Conservation (phyloP, 352 stramenopile genomes). For the Globisporangium perplexum region DNA sequence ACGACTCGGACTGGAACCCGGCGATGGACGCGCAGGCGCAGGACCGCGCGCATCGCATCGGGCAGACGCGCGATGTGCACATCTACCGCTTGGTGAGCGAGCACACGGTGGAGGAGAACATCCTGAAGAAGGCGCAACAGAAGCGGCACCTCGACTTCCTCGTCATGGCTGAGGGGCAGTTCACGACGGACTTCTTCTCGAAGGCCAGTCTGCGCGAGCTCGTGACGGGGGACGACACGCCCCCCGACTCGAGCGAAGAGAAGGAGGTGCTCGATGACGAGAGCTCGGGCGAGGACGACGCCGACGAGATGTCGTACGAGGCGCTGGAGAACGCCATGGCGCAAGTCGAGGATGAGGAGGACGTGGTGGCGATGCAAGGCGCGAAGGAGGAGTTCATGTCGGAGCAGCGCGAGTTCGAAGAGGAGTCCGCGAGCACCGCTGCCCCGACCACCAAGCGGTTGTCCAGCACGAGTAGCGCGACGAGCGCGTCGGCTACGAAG, state of each 20-base stretch:
- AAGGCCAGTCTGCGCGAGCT: constrained; percentile 88
- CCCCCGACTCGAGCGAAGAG: constrained; percentile 1
- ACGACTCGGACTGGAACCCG: constrained; percentile 93
- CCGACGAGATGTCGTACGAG: constrained; percentile 55
- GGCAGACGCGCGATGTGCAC: constrained; percentile 97
- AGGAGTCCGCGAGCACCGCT: constrained; percentile 19
- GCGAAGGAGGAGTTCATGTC: constrained; percentile 51
- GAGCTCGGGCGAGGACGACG: constrained; percentile 22
- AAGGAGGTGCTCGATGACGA: constrained; percentile 28
- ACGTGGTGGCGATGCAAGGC: constrained; percentile 90
- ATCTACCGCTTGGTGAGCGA: constrained; percentile 98
- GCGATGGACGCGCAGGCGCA: constrained; percentile 94
- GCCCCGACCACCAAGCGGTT: not conserved
- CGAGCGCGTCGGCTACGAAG: constrained; percentile 14
- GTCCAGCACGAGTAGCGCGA: not conserved
- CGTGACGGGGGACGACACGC: constrained; percentile 48
- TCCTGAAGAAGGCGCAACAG: constrained; percentile 97
- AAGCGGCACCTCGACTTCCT: constrained; percentile 97
- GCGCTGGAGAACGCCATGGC: constrained; percentile 92
- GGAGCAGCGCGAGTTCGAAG: constrained; percentile 61
- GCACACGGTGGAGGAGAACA: constrained; percentile 99
- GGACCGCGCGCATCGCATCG: constrained; percentile 97
- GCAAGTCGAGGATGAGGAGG: constrained; percentile 93
- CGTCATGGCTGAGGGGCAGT: constrained; percentile 76
- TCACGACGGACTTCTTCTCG: constrained; percentile 82